phyloP scores from a whole-genome alignment of 2,329 filamentous ascomycete species.

The Aspergillus jensenii region DNA sequence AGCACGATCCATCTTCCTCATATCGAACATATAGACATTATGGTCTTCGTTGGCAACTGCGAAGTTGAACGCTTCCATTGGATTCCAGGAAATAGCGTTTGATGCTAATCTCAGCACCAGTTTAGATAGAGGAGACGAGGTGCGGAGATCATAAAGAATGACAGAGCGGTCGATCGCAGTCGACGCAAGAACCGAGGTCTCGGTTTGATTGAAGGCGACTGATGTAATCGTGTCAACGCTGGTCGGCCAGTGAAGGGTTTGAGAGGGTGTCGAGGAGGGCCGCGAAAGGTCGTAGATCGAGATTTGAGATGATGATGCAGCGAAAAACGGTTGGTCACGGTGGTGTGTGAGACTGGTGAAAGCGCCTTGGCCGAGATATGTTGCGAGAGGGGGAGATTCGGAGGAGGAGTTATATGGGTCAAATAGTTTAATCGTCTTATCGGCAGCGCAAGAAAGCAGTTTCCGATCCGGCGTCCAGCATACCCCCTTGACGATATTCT shows the following conservation, averaged over 20 bases:
- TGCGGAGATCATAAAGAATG: slow-evolving; percentile 89
- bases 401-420: slow-evolving; percentile 77
- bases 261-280: slow-evolving; percentile 72
- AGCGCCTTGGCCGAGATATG: slow-evolving; percentile 78
- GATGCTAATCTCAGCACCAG: slow-evolving; percentile 77
- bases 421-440: slow-evolving; percentile 85
- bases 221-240: slow-evolving; percentile 86
- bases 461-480: slow-evolving; percentile 86
- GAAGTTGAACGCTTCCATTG: slow-evolving; percentile 95
- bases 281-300: slow-evolving; percentile 86
- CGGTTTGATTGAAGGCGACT: slow-evolving; percentile 87
- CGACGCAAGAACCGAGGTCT: slow-evolving; percentile 86
- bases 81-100: slow-evolving; percentile 88
- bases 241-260: slow-evolving; percentile 84
- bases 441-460: slow-evolving; percentile 80
- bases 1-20: slow-evolving; percentile 83
- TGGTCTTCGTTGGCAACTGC: slow-evolving; percentile 93
- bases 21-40: slow-evolving; percentile 90
- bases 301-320: slow-evolving; percentile 71
- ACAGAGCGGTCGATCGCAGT: slow-evolving; percentile 82
- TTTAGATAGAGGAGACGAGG: slow-evolving; percentile 77
- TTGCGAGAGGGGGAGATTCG: slow-evolving; percentile 71
- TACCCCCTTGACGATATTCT: slow-evolving; percentile 89
- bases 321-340: slow-evolving; percentile 74
- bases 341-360: slow-evolving; percentile 87